Conservation (phyloP, 768 basidiomycete species). For the Boletus barrowsii region DNA sequence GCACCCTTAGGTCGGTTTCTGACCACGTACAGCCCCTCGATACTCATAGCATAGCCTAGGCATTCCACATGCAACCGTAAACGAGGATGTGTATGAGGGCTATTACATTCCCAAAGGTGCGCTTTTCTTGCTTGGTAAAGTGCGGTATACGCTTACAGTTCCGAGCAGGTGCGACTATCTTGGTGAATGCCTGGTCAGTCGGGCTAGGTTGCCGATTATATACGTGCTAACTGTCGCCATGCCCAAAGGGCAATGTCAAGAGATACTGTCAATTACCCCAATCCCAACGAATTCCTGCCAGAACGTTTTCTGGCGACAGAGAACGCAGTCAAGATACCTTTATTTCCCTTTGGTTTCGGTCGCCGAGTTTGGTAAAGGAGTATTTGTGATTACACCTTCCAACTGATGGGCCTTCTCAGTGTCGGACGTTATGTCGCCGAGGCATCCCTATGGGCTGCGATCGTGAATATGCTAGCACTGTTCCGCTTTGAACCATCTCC, state of each 20-base stretch:
- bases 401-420: constrained; percentile 15
- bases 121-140: not conserved
- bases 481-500: constrained; percentile 3
- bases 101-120: constrained; percentile 41
- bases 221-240: not conserved
- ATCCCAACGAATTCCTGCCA: constrained; percentile 34
- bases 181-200: constrained; percentile 5
- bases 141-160: not conserved
- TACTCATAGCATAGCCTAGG: not conserved
- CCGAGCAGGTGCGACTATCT: not conserved
- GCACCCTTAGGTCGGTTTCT: constrained; percentile 4
- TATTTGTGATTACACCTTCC: not conserved
- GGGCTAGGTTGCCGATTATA: not conserved
- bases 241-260: constrained; percentile 30
- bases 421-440: constrained; percentile 40
- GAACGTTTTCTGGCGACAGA: constrained; percentile 25
- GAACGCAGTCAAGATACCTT: not conserved
- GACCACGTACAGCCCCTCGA: no score
- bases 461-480: constrained; percentile 8
- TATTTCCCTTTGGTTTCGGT: constrained; percentile 34
- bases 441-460: constrained; percentile 27
- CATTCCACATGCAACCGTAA: constrained; percentile 27
- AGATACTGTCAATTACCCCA: constrained; percentile 32
- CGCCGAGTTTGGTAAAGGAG: constrained; percentile 29
- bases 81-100: constrained; percentile 23